Evolutionary conservation across 2,329 filamentous ascomycete genomes (phyloP).

Genomic region (Stemphylium vesicarium): DNA sequence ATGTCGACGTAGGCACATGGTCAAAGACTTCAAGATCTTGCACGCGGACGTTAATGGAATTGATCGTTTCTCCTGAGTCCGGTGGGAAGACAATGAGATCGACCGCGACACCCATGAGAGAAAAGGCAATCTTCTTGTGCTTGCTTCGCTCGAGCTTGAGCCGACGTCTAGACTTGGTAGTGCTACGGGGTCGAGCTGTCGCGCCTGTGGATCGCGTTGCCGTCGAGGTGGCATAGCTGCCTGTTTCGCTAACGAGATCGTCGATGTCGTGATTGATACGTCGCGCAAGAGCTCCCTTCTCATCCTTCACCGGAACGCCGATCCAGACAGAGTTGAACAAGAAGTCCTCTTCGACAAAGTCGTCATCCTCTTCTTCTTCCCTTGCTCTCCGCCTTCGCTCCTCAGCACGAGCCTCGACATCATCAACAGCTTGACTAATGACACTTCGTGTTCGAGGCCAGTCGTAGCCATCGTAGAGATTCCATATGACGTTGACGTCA

Average conservation of each 20-base stretch:
- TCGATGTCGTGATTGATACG: conserved; percentile 90
- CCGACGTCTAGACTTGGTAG: conserved; percentile 55
- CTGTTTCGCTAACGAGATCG: conserved; percentile 85
- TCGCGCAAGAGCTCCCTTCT: conserved; percentile 79
- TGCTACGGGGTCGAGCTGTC: conserved; percentile 51
- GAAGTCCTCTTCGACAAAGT: conserved; percentile 86
- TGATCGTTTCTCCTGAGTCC: conserved; percentile 79
- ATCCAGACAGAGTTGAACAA: conserved; percentile 99
- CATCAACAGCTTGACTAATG: conserved; percentile 85
- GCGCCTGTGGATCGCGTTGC: conserved; percentile 44
- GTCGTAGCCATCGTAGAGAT: conserved; percentile 96
- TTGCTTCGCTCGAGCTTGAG: conserved; percentile 83
- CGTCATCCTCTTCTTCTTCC: conserved; percentile 65
- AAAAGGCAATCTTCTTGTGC: conserved; percentile 93
- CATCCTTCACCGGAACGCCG: conserved; percentile 83
- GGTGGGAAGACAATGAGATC: conserved; percentile 84
- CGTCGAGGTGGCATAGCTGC: conserved; percentile 78
- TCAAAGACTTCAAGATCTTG: conserved; percentile 89
- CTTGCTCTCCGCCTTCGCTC: conserved; percentile 69
- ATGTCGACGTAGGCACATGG: conserved; percentile 91
- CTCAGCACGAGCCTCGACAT: conserved; percentile 81
- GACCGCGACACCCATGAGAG: conserved; percentile 81
- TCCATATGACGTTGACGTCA: conserved; percentile 95
- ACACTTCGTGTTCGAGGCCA: conserved; percentile 87
- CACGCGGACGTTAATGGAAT: conserved; percentile 83